Percentiles rank a stretch among this genome's conserved stretches.
phyloP scores from a whole-genome alignment of 2,329 filamentous ascomycete genomes.

The Cladosporium sp. region DNA sequence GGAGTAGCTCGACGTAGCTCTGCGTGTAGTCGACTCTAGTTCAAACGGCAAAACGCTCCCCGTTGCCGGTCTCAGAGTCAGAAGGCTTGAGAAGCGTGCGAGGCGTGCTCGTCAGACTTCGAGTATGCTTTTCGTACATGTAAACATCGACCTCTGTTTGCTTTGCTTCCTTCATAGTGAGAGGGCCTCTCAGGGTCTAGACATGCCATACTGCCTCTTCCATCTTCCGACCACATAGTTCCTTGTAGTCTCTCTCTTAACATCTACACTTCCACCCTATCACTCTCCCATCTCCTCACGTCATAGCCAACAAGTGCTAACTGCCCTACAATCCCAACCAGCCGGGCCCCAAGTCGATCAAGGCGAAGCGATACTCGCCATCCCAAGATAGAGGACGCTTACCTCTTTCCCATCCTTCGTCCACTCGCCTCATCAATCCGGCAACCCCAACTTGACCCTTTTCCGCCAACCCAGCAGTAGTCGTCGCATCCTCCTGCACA shows the following conservation, averaged over 20 bases:
- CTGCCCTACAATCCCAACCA: background rate
- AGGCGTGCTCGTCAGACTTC: background rate
- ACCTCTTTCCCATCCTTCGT: background rate
- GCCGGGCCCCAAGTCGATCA: background rate
- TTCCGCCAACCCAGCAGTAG: background rate
- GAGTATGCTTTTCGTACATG: background rate
- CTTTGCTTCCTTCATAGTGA: background rate
- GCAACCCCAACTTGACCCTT: background rate
- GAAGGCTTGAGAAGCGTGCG: constrained; percentile 3
- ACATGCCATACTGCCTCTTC: background rate
- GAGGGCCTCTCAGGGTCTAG: background rate
- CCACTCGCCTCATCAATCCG: background rate
- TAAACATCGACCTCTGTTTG: background rate
- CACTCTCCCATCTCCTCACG: background rate
- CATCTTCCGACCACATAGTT: background rate
- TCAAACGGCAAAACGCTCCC: background rate
- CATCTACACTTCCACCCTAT: background rate
- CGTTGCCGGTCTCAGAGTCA: constrained; percentile 4
- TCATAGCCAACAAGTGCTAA: background rate
- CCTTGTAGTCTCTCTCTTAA: background rate
- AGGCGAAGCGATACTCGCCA: background rate
- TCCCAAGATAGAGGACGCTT: constrained; percentile 4
- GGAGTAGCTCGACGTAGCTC: background rate
- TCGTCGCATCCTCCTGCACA: background rate
- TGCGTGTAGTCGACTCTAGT: background rate